Evolutionary conservation across 164 flowering plant genomes (phyloP).

Genomic region (Aristolochia fimbriata): DNA sequence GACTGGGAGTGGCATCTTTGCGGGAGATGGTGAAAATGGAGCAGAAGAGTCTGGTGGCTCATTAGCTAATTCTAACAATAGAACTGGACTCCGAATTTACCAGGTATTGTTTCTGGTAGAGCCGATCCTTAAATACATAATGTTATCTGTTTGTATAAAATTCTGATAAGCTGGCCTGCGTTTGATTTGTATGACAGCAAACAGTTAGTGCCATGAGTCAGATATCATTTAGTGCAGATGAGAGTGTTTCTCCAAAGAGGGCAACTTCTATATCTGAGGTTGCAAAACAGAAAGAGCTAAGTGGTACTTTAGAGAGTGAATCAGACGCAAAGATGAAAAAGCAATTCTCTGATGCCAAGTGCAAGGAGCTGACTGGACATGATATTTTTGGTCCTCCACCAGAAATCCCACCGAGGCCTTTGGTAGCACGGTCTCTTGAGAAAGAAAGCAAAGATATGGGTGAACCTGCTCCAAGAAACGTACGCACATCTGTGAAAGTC

Average conservation of each 20-base stretch:
- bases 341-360: slow-evolving; percentile 74
- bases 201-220: slow-evolving; percentile 76
- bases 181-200: slow-evolving; percentile 40
- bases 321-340: slow-evolving; percentile 52
- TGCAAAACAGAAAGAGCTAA: slow-evolving; percentile 92
- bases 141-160: not conserved
- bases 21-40: slow-evolving; percentile 41
- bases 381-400: slow-evolving; percentile 91
- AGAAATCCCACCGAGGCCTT: slow-evolving; percentile 52
- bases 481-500: slow-evolving; percentile 49
- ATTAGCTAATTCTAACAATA: slow-evolving; percentile 31
- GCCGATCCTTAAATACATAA: too few relatives aligned
- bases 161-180: not conserved
- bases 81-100: slow-evolving; percentile 70
- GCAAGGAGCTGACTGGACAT: slow-evolving; percentile 87
- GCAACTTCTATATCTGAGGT: slow-evolving; percentile 70
- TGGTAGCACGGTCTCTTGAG: slow-evolving; percentile 39
- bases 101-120: slow-evolving; percentile 53
- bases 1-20: slow-evolving; percentile 89
- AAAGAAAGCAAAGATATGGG: slow-evolving; percentile 51
- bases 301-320: slow-evolving; percentile 74
- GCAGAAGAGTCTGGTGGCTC: slow-evolving; percentile 38
- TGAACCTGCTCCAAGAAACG: slow-evolving; percentile 44
- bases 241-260: slow-evolving; percentile 63
- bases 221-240: slow-evolving; percentile 80